A percentile compares a stretch with the other conserved stretches of the same genome.
Evolutionary conservation across 352 stramenopile genomes (phyloP).

Genomic region (Pythium aristosporum): DNA sequence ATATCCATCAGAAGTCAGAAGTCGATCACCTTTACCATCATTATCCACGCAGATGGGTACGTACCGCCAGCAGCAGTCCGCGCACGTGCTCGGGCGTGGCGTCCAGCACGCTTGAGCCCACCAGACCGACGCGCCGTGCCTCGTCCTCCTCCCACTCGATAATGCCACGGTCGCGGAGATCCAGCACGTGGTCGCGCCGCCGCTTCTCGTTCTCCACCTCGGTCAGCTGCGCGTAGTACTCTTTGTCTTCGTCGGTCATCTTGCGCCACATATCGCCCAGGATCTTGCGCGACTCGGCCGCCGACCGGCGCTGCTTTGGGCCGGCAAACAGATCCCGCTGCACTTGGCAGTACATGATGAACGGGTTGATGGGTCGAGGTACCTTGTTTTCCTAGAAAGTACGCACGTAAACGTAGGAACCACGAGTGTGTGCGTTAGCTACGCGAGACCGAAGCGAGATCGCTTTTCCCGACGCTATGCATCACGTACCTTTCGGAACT

Average conservation of each 20-base stretch:
- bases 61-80: slow-evolving; percentile 65
- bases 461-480: not conserved
- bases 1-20: not conserved
- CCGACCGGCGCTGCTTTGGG: slow-evolving; percentile 52
- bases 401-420: not conserved
- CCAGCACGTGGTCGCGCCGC: slow-evolving; percentile 65
- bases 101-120: slow-evolving; percentile 58
- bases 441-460: too few relatives aligned
- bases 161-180: slow-evolving; percentile 68
- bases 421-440: not conserved
- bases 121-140: slow-evolving; percentile 53
- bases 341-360: slow-evolving; percentile 83
- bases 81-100: slow-evolving; percentile 58
- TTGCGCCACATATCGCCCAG: slow-evolving; percentile 84
- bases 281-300: slow-evolving; percentile 74
- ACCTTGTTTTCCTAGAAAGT: slow-evolving; percentile 42
- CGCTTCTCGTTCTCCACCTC: slow-evolving; percentile 83
- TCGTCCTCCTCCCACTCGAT: slow-evolving; percentile 80
- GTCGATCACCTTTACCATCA: not conserved
- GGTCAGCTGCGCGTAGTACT: slow-evolving; percentile 70
- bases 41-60: not conserved
- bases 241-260: slow-evolving; percentile 79
- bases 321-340: slow-evolving; percentile 64
- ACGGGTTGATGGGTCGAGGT: slow-evolving; percentile 74
- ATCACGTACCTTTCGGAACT: slow-evolving; percentile 25